These are phyloP conservation scores for Debaryomyces tyrocola DNA, from an alignment of 805 yeast genomes.

Conservation along the genomic window DNA sequence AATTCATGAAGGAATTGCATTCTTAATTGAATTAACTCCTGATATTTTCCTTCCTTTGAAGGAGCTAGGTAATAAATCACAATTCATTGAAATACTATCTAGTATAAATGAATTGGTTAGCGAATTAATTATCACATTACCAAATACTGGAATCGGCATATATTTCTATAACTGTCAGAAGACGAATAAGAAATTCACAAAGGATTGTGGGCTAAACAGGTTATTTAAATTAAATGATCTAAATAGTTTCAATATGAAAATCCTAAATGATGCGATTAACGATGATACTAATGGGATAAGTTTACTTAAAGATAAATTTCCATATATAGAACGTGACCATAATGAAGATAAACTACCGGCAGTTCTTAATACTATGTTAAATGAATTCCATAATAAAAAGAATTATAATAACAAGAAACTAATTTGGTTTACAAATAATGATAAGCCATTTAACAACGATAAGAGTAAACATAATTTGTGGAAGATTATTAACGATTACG, in stretches of 20 bases:
- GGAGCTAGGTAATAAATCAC: conserved; percentile 40
- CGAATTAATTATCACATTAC: conserved; percentile 61
- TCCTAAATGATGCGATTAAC: conserved; percentile 48
- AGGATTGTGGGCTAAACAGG: conserved; percentile 45
- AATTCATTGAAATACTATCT: conserved; percentile 52
- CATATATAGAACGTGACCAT: conserved; percentile 12
- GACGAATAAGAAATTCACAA: conserved; percentile 27
- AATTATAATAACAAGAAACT: conserved; percentile 57
- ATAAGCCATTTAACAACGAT: conserved; percentile 54
- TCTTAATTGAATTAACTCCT: conserved; percentile 60
- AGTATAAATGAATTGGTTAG: conserved; percentile 63
- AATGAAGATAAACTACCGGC: conserved; percentile 25
- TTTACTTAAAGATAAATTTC: conserved; percentile 2
- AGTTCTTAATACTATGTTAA: conserved; percentile 53
- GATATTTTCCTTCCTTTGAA: conserved; percentile 38
- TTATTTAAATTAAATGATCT: conserved; percentile 56
- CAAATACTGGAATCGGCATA: conserved; percentile 75
- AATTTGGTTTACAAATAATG: conserved; percentile 75
- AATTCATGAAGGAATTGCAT: conserved; percentile 61
- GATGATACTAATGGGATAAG: conserved; percentile 30
- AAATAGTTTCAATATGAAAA: conserved; percentile 57
- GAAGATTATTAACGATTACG: conserved; percentile 59
- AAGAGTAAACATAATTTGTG: conserved; percentile 50
- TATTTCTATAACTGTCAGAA: conserved; percentile 53
- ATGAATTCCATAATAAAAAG: conserved; percentile 51